Evolutionary conservation across 306 rosid species (phyloP).

Genomic region (Corylus heterophylla): DNA sequence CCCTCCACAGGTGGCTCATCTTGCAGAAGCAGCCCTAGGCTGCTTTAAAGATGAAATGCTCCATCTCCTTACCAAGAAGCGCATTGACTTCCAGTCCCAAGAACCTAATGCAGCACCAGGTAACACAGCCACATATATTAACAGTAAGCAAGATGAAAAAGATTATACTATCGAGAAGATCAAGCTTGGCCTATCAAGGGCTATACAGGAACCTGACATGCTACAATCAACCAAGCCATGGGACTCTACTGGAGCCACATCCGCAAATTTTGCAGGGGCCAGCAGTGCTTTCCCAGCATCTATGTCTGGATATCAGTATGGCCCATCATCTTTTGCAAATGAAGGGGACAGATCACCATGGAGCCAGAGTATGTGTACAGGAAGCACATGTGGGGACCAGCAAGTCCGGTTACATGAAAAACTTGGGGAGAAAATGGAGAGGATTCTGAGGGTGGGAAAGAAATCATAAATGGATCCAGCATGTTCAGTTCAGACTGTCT

Average conservation of each 20-base stretch:
- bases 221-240: slow-evolving; percentile 55
- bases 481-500: slow-evolving; percentile 73
- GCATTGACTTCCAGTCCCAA: slow-evolving; percentile 66
- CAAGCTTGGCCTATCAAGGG: slow-evolving; percentile 70
- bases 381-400: slow-evolving; percentile 76
- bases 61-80: slow-evolving; percentile 74
- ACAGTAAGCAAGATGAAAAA: slow-evolving; percentile 53
- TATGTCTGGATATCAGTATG: slow-evolving; percentile 52
- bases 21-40: slow-evolving; percentile 86
- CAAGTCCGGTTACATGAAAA: slow-evolving; percentile 59
- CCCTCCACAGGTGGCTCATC: slow-evolving; percentile 77
- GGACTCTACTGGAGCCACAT: slow-evolving; percentile 53
- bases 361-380: slow-evolving; percentile 82
- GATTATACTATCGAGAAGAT: slow-evolving; percentile 62
- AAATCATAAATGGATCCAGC: slow-evolving; percentile 60
- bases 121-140: slow-evolving; percentile 39
- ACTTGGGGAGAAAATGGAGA: slow-evolving; percentile 58
- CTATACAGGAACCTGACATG: slow-evolving; percentile 66
- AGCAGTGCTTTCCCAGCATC: slow-evolving; percentile 63
- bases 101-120: slow-evolving; percentile 39
- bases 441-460: slow-evolving; percentile 60
- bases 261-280: slow-evolving; percentile 46
- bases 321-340: slow-evolving; percentile 50
- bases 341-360: slow-evolving; percentile 74
- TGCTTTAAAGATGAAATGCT: slow-evolving; percentile 87